A percentile compares a stretch with the other conserved stretches of the same genome.
Conservation (phyloP, 768 basidiomycete genomes). For the Leccinum subtestaceum region DNA sequence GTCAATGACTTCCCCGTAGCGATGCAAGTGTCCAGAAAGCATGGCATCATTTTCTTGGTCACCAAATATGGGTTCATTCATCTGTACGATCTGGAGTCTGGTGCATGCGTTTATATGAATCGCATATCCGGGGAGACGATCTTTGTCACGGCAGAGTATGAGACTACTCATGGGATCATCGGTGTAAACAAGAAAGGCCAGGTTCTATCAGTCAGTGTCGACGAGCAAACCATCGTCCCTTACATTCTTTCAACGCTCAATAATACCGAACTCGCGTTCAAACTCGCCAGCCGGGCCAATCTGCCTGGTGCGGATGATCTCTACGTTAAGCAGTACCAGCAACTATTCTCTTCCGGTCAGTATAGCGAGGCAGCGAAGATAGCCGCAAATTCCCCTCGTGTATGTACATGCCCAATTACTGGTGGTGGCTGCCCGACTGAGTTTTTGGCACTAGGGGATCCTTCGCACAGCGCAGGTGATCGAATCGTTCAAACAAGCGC, state of each 20-base stretch:
- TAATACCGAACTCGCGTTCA: constrained; percentile 97
- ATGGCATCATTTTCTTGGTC: constrained; percentile 95
- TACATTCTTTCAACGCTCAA: constrained; percentile 93
- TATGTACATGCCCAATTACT: constrained; percentile 34
- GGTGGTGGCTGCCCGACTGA: background rate
- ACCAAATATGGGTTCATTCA: constrained; percentile 99
- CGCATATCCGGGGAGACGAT: constrained; percentile 99
- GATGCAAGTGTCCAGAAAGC: constrained; percentile 97
- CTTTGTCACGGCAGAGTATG: constrained; percentile 97
- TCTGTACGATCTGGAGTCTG: constrained; percentile 95
- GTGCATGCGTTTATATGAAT: constrained; percentile 99
- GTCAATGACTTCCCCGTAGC: constrained; percentile 98
- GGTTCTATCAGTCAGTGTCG: constrained; percentile 93
- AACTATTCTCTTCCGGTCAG: constrained; percentile 85
- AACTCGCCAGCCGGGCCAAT: constrained; percentile 93
- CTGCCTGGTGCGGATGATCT: constrained; percentile 97
- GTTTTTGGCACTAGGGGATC: constrained; percentile 61
- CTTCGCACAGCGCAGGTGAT: constrained; percentile 93
- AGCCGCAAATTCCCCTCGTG: constrained; percentile 94
- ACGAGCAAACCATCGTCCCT: constrained; percentile 93
- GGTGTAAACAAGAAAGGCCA: constrained; percentile 99
- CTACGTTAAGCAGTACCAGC: constrained; percentile 91
- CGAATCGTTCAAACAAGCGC: constrained; percentile 95
- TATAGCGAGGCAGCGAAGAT: constrained; percentile 95
- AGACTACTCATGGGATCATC: constrained; percentile 91